phyloP scores from a whole-genome alignment of 1,284 basidiomycete genomes.

The Retiboletus fuscus region DNA sequence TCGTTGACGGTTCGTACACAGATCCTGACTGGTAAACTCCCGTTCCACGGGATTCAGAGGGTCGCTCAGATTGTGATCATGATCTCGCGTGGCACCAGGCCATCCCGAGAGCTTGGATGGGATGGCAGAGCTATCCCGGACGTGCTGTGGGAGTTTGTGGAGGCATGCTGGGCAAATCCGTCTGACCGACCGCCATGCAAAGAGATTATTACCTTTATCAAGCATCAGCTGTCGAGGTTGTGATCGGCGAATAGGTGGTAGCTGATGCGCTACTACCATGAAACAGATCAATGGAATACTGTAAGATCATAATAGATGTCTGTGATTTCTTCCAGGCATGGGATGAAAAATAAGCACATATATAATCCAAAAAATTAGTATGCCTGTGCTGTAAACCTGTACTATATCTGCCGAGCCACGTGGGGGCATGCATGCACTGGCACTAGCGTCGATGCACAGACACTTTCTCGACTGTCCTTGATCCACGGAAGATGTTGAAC shows the following conservation, averaged over 20 bases:
- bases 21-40: constrained; percentile 43
- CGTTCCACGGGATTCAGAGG: constrained; percentile 38
- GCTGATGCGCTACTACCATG: too few species aligned
- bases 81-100: constrained; percentile 27
- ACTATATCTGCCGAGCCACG: too few species aligned
- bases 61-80: constrained; percentile 40
- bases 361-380: too few species aligned
- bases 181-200: constrained; percentile 35
- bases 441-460: too few species aligned
- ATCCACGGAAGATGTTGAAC: constrained; percentile 8
- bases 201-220: constrained; percentile 30
- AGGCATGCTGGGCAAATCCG: constrained; percentile 37
- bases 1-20: constrained; percentile 29
- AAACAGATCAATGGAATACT: too few species aligned
- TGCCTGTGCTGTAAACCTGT: too few species aligned
- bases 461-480: background rate
- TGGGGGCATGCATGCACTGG: too few species aligned
- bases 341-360: too few species aligned
- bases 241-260: too few species aligned
- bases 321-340: too few species aligned
- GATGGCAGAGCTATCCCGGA: constrained; percentile 41
- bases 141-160: constrained; percentile 41
- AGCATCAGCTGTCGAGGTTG: background rate
- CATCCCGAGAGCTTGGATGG: constrained; percentile 34
- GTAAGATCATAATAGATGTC: too few species aligned